A percentile compares a stretch with the other conserved stretches of the same genome.
These are phyloP conservation scores for Tricholoma matsutake DNA, from an alignment of 768 basidiomycete genomes.

Conservation along the genomic window DNA sequence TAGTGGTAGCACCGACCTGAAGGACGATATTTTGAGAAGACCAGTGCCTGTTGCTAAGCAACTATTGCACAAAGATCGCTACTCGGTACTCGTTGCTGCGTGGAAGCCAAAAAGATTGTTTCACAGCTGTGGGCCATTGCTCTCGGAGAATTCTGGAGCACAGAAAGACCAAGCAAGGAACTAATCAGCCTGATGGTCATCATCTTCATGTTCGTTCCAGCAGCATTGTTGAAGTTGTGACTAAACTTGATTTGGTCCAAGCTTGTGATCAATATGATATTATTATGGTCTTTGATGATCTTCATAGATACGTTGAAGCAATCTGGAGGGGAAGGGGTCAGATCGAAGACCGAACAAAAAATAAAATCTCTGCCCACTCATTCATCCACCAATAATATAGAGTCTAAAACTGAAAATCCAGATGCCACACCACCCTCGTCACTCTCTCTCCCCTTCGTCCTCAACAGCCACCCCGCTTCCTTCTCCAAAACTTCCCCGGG, in stretches of 20 bases:
- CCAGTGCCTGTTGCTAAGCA: too few species aligned
- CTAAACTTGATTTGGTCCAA: neutral
- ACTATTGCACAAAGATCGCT: too few species aligned
- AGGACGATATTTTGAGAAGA: too few species aligned
- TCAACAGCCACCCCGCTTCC: conserved; percentile 77
- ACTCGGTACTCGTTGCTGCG: too few species aligned
- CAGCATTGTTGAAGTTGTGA: too few species aligned
- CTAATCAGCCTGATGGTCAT: too few species aligned
- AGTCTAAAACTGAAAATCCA: conserved; percentile 77
- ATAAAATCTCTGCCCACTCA: conserved; percentile 10
- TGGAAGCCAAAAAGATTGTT: too few species aligned
- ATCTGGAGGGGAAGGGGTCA: neutral
- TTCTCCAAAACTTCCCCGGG: conserved; percentile 48
- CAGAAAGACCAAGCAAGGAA: too few species aligned
- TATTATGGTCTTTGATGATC: neutral
- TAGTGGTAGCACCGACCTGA: too few species aligned
- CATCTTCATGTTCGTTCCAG: too few species aligned
- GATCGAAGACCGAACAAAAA: neutral
- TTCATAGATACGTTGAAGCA: neutral
- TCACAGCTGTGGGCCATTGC: too few species aligned
- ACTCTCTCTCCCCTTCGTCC: conserved; percentile 88
- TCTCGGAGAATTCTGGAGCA: too few species aligned
- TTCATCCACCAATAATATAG: conserved; percentile 54
- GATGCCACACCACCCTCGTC: conserved; percentile 91
- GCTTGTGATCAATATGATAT: neutral